These are phyloP conservation scores for Combretum micranthum DNA, from an alignment of 345 rosid genomes.

Conservation along the genomic window DNA sequence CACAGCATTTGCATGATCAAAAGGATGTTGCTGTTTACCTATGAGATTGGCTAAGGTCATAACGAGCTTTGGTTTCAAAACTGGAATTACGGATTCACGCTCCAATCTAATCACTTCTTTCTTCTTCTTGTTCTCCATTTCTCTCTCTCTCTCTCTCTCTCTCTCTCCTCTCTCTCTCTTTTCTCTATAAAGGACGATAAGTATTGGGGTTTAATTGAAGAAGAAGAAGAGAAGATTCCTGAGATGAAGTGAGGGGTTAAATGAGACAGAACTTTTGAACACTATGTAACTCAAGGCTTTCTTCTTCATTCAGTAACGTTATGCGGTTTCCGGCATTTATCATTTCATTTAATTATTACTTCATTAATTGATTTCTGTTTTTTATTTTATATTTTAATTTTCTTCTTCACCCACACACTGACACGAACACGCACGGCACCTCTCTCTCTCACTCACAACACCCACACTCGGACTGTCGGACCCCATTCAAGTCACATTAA, in stretches of 20 bases:
- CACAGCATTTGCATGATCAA: not conserved
- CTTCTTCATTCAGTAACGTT: no score
- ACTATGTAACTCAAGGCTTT: no score
- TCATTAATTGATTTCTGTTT: no score
- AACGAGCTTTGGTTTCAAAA: slow-evolving; percentile 86
- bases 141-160: slow-evolving; percentile 3
- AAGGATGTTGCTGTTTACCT: slow-evolving; percentile 22
- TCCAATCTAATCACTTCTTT: slow-evolving; percentile 76
- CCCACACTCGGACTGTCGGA: no score
- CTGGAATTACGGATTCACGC: slow-evolving; percentile 85
- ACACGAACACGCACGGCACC: no score
- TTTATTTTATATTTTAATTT: no score
- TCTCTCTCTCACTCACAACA: no score
- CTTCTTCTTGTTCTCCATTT: slow-evolving; percentile 22
- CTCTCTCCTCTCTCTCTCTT: not conserved
- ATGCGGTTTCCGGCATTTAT: no score
- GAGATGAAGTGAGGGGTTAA: slow-evolving; percentile 3
- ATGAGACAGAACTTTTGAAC: no score
- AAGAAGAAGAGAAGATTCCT: slow-evolving; percentile 15
- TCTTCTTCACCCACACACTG: no score
- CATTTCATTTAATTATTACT: no score
- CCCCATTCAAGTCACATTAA: no score
- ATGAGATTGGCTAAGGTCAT: slow-evolving; percentile 95
- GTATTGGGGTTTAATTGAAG: not conserved
- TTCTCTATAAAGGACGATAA: not conserved